A percentile compares a stretch with the other conserved stretches of the same genome.
Evolutionary conservation across 495 filamentous ascomycete genomes (phyloP).

Genomic region (Parachaetomium inaequale): DNA sequence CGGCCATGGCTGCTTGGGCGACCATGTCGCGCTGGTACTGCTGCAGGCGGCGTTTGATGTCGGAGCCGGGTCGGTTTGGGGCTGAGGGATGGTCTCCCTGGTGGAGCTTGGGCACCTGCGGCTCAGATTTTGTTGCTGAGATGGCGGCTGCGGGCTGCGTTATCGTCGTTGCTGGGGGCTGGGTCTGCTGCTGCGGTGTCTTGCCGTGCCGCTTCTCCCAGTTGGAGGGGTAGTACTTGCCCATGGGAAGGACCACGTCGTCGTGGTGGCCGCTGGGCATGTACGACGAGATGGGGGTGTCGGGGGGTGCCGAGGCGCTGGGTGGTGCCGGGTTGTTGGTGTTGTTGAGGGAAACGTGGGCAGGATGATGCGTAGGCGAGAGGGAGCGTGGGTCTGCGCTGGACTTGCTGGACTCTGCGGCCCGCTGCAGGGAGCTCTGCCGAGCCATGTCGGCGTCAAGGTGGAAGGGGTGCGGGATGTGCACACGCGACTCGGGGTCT

Average conservation of each 20-base stretch:
- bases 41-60: conserved; percentile 48
- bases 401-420: conserved; percentile 26
- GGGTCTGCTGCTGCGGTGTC: conserved; percentile 5
- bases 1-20: conserved; percentile 47
- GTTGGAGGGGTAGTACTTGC: conserved; percentile 56
- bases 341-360: conserved; percentile 7
- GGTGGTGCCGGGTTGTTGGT: too few relatives aligned
- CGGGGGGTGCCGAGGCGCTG: conserved; percentile 20
- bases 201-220: conserved; percentile 40
- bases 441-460: conserved; percentile 36
- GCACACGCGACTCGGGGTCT: conserved; percentile 37
- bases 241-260: conserved; percentile 40
- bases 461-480: conserved; percentile 42
- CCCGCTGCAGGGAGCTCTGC: conserved; percentile 31
- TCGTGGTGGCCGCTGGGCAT: conserved; percentile 38
- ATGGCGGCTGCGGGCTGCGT: conserved; percentile 15
- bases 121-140: conserved; percentile 29
- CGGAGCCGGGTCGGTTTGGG: conserved; percentile 37
- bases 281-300: conserved; percentile 43
- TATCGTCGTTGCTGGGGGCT: conserved; percentile 16
- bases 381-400: background rate
- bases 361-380: conserved; percentile 3
- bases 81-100: conserved; percentile 23
- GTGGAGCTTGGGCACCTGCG: conserved; percentile 28
- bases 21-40: conserved; percentile 63